Evolutionary conservation across 768 basidiomycete species (phyloP), one percentile per base, ranked within the genome.

Genomic region (Leccinum barrowsii): DNA sequence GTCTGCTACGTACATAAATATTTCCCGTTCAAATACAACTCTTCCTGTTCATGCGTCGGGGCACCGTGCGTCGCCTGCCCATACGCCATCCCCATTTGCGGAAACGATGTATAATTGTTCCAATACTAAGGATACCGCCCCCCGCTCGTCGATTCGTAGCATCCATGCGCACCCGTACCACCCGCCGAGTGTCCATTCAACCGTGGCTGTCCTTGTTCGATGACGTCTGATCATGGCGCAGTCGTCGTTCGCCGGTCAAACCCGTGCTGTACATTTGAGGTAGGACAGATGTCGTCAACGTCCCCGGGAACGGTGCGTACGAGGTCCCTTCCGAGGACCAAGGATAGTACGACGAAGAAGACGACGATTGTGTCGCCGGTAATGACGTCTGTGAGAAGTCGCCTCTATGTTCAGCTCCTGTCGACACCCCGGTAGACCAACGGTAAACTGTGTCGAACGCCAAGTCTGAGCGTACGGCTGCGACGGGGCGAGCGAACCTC

Each of bases 221-320:
- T 28, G 67, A 42, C 19, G 63, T 32, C 58, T 62, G 28, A 2
- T 42, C 34, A 1, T 59, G 60, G 0, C 55, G 59, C 19, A 50
- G 55, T 10, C 78, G 76, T 37, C 78, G 75, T 40, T 82, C 82
- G 60, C 84, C 85, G 3, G 82, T 77, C 50, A 89, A 73, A 0
- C 87, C 88, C 4, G 88, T 88, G 72, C 86, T 89, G 67, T 89
- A 90, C 64, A 86, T 75, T 63, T 89, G 87, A 0, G 89, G 86
- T 46, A 90, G 78, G 24, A 87, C 86, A 1, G 87, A 85, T 21
- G 89, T 90, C 21, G 88, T 86, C 46, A 90, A 65, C 46, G 81
- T 77, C 6, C 77, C 77, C 22, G 78, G 67, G 65, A 71, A 72
- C 2, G 71, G 78, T 78, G 55, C 71, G 58, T 74, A 70, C 28